A percentile compares a stretch with the other conserved stretches of the same genome.
These are phyloP conservation scores for Kodamaea neixiangensis DNA, from an alignment of 805 yeast genomes.

Conservation along the genomic window DNA sequence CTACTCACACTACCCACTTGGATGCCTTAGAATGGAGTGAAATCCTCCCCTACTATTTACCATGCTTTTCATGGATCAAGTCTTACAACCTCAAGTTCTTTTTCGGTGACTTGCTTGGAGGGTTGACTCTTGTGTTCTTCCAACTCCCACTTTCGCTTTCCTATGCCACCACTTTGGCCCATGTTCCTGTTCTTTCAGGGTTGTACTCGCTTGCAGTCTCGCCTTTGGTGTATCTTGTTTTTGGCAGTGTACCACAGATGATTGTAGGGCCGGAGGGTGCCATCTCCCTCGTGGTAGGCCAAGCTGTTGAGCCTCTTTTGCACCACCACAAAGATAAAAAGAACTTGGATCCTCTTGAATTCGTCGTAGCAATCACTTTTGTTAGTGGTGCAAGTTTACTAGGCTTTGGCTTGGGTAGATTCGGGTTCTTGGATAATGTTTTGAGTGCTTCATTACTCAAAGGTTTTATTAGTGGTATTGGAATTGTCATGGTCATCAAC, in stretches of 20 bases:
- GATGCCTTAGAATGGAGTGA: constrained; percentile 30
- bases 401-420: constrained; percentile 57
- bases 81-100: constrained; percentile 44
- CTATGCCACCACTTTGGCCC: constrained; percentile 43
- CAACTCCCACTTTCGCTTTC: constrained; percentile 79
- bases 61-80: constrained; percentile 68
- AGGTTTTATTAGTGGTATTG: constrained; percentile 48
- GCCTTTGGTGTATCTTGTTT: constrained; percentile 41
- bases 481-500: constrained; percentile 52
- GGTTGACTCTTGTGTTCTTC: constrained; percentile 84
- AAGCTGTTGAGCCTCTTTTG: constrained; percentile 44
- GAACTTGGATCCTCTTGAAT: constrained; percentile 42
- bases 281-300: constrained; percentile 48
- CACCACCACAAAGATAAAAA: constrained; percentile 35
- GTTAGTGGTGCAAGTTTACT: constrained; percentile 73
- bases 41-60: constrained; percentile 62
- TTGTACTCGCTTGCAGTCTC: constrained; percentile 40
- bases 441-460: constrained; percentile 41
- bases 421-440: constrained; percentile 40
- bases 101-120: constrained; percentile 73
- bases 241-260: constrained; percentile 50
- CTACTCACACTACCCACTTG: constrained; percentile 20
- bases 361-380: constrained; percentile 69
- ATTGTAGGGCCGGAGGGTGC: constrained; percentile 50
- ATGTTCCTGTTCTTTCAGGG: constrained; percentile 44